phyloP scores from a whole-genome alignment of 2,329 filamentous ascomycete genomes.

The Didymella pinodella region DNA sequence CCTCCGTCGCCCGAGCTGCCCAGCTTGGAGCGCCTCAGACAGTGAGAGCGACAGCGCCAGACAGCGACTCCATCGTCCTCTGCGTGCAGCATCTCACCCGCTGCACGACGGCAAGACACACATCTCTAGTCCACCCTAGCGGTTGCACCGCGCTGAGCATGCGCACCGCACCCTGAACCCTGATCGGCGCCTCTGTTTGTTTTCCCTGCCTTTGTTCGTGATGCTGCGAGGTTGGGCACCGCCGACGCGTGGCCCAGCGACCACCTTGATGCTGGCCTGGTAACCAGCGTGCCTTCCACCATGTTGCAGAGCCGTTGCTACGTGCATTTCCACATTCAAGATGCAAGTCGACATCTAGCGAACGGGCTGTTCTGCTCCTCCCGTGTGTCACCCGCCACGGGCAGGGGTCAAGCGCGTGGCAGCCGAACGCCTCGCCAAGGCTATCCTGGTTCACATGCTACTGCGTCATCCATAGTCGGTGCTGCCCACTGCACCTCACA shows the following conservation, averaged over 20 bases:
- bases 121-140: constrained; percentile 11
- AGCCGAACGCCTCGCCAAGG: constrained; percentile 16
- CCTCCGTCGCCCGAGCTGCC: background rate
- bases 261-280: background rate
- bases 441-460: constrained; percentile 19
- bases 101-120: constrained; percentile 15
- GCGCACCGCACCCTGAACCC: constrained; percentile 16
- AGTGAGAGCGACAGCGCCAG: too few species aligned
- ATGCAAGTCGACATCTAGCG: background rate
- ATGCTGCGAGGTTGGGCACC: constrained; percentile 8
- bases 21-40: background rate
- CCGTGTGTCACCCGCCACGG: constrained; percentile 15
- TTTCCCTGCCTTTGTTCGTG: background rate
- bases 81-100: constrained; percentile 3
- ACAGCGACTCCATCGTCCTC: background rate
- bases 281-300: background rate
- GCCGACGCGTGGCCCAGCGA: background rate
- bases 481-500: constrained; percentile 3
- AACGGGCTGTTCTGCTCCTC: constrained; percentile 5
- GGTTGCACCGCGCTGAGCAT: constrained; percentile 20
- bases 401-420: constrained; percentile 17
- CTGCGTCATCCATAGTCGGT: constrained; percentile 18
- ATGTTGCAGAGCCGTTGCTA: background rate
- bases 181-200: constrained; percentile 10
- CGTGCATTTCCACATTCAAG: background rate